phyloP scores from a whole-genome alignment of 2,329 filamentous ascomycete genomes.

The Geosmithia flava region DNA sequence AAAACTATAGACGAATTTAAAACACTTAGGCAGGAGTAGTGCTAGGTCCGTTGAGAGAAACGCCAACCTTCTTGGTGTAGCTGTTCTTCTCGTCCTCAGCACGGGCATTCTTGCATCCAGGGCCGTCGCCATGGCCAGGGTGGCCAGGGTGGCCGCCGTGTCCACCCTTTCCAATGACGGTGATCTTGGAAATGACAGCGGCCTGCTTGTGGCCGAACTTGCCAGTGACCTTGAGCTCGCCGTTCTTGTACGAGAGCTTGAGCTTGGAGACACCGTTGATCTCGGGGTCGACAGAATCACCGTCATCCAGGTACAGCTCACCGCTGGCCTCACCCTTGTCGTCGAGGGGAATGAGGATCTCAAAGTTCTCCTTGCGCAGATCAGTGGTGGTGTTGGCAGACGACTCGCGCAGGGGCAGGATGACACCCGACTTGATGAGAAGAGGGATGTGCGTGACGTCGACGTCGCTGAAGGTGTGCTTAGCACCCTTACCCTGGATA shows the following conservation, averaged over 20 bases:
- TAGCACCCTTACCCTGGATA: conserved; percentile 25
- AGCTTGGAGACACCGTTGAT: conserved; percentile 34
- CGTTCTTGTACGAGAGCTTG: conserved; percentile 43
- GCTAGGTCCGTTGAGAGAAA: conserved; percentile 5
- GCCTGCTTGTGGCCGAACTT: conserved; percentile 37
- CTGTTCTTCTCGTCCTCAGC: conserved; percentile 1
- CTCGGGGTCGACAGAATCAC: conserved; percentile 50
- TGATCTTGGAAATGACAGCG: conserved; percentile 33
- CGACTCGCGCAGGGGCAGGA: conserved; percentile 47
- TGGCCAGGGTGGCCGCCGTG: background rate
- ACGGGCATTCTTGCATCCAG: background rate
- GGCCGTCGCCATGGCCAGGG: background rate
- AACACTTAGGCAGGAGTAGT: background rate
- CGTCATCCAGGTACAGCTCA: conserved; percentile 66
- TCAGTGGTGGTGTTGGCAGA: conserved; percentile 51
- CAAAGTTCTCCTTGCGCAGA: conserved; percentile 53
- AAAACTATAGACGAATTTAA: too few relatives aligned
- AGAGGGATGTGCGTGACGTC: conserved; percentile 44
- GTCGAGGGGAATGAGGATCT: conserved; percentile 56
- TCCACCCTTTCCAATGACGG: conserved; percentile 21
- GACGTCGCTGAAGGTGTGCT: conserved; percentile 21
- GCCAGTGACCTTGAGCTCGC: conserved; percentile 36
- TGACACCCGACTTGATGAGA: conserved; percentile 51
- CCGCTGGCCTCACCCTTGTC: conserved; percentile 51
- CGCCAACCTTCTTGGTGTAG: conserved; percentile 3